A percentile compares a stretch with the other conserved stretches of the same genome.
These are phyloP conservation scores for Polychytrium aggregatum DNA, from an alignment of 192 early-diverging fungal genomes.

Conservation along the genomic window DNA sequence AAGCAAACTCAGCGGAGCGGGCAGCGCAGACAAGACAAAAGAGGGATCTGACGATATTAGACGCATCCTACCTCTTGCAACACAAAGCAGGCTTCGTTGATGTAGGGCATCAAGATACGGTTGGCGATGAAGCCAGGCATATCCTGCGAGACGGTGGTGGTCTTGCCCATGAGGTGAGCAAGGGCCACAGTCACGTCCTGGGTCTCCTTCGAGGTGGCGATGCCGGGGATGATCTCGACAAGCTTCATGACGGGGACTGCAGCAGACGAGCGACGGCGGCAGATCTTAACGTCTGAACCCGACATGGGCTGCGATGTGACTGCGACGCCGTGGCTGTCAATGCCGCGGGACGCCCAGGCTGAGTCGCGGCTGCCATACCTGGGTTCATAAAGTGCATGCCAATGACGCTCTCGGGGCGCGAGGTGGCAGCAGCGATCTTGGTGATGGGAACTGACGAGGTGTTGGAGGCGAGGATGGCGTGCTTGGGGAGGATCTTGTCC, in stretches of 20 bases:
- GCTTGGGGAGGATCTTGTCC: slow-evolving; percentile 45
- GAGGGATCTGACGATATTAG: too few species aligned
- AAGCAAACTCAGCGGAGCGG: too few species aligned
- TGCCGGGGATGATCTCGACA: slow-evolving; percentile 91
- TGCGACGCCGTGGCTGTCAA: slow-evolving; percentile 86
- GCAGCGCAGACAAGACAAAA: slow-evolving; percentile 1
- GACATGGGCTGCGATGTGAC: slow-evolving; percentile 38
- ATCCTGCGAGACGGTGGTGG: slow-evolving; percentile 75
- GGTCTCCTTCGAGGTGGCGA: slow-evolving; percentile 67
- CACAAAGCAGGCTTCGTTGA: slow-evolving; percentile 88
- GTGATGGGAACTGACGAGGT: slow-evolving; percentile 97
- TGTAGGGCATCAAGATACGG: slow-evolving; percentile 96
- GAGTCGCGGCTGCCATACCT: slow-evolving; percentile 8
- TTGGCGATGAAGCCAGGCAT: slow-evolving; percentile 95
- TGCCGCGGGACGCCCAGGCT: slow-evolving; percentile 65
- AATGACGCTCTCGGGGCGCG: slow-evolving; percentile 67
- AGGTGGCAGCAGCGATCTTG: slow-evolving; percentile 89
- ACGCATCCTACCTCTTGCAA: slow-evolving; percentile 62
- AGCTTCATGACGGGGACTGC: slow-evolving; percentile 92
- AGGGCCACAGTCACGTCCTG: slow-evolving; percentile 61
- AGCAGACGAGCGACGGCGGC: too few species aligned
- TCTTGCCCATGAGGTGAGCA: slow-evolving; percentile 84
- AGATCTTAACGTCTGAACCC: background rate
- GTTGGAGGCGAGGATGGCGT: slow-evolving; percentile 87
- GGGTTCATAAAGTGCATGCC: slow-evolving; percentile 99